Conservation (phyloP, 164 flowering plant species). For the Magnolia officinalis region DNA sequence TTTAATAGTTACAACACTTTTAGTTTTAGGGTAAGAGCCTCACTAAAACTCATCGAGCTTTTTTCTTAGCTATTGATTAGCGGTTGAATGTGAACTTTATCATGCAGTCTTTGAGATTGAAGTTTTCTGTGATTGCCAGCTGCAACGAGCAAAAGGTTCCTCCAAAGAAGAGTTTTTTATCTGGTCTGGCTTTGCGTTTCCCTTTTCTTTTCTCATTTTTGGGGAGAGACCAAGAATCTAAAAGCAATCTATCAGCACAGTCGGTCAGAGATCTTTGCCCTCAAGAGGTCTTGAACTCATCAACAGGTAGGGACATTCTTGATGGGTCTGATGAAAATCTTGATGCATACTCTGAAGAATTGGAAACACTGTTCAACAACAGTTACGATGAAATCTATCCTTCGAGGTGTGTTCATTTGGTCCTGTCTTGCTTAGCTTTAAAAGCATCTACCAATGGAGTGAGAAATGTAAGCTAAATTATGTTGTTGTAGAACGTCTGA, state of each 20-base stretch:
- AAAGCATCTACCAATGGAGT: slow-evolving; percentile 5
- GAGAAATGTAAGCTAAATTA: background rate
- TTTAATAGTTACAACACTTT: slow-evolving; percentile 57
- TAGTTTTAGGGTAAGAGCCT: slow-evolving; percentile 55
- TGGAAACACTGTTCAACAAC: slow-evolving; percentile 12
- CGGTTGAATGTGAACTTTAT: background rate
- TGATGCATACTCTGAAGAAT: slow-evolving; percentile 30
- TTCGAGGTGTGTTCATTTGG: slow-evolving; percentile 31
- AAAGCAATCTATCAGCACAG: slow-evolving; percentile 15
- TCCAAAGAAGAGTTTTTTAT: slow-evolving; percentile 48
- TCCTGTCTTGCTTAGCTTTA: slow-evolving; percentile 4
- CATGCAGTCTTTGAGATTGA: background rate
- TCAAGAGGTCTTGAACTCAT: slow-evolving; percentile 16
- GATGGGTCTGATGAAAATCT: slow-evolving; percentile 21
- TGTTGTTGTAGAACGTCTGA: slow-evolving; percentile 14
- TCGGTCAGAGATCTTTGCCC: slow-evolving; percentile 10
- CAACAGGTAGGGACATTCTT: slow-evolving; percentile 16
- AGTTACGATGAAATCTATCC: slow-evolving; percentile 21
- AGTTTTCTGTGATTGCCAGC: slow-evolving; percentile 25
- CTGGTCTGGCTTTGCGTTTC: slow-evolving; percentile 55
- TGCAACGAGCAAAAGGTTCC: slow-evolving; percentile 24
- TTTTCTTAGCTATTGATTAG: background rate
- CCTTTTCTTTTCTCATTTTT: slow-evolving; percentile 67
- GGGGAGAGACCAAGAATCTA: slow-evolving; percentile 29
- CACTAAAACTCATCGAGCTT: background rate